Conservation (phyloP, 768 basidiomycete genomes). For the Nidula microcarpa region DNA sequence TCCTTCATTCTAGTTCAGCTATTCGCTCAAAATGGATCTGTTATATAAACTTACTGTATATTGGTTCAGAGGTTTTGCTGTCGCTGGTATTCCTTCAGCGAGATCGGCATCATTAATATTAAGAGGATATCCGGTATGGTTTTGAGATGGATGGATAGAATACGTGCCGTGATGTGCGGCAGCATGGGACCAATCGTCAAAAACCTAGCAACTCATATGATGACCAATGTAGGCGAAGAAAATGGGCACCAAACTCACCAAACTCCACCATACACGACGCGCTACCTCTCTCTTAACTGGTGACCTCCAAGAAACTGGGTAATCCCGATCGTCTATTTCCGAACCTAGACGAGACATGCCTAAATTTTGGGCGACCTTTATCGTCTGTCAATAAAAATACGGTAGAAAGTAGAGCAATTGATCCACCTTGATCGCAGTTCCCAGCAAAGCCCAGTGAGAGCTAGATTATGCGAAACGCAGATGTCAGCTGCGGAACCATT, state of each 20-base stretch:
- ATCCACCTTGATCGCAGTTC: conserved; percentile 20
- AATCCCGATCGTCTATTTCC: conserved; percentile 14
- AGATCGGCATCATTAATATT: conserved; percentile 21
- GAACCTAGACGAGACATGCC: conserved; percentile 21
- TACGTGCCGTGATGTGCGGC: conserved; percentile 20
- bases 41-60: conserved; percentile 12
- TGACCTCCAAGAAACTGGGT: conserved; percentile 16
- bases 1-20: conserved; percentile 7
- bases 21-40: too few relatives aligned
- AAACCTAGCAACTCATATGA: conserved; percentile 9
- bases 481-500: not conserved
- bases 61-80: conserved; percentile 10
- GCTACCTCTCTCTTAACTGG: conserved; percentile 19
- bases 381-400: not conserved
- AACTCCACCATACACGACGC: conserved; percentile 19
- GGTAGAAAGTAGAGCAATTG: not conserved
- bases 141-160: conserved; percentile 21
- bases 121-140: conserved; percentile 19
- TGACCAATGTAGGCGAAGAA: not conserved
- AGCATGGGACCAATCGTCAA: conserved; percentile 22
- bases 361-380: conserved; percentile 20
- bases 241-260: conserved; percentile 7
- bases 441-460: conserved; percentile 18
- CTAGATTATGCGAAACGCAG: conserved; percentile 3
- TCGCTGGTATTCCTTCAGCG: conserved; percentile 10